Base-by-base conservation (phyloP, 306 rosid species). In the Lagenaria siceraria region DNA sequence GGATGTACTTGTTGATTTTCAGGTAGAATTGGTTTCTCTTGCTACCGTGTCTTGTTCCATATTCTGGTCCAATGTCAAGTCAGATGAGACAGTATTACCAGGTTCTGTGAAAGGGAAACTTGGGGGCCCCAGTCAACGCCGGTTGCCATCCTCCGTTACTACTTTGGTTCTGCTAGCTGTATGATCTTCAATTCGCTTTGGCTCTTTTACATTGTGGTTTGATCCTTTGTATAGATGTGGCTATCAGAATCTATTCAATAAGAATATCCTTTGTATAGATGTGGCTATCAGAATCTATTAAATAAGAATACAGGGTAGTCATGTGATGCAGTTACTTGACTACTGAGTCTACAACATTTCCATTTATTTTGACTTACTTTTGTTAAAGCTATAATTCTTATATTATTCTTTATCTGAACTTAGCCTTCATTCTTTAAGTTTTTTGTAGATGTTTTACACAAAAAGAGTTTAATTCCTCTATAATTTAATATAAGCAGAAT, bases 81-180 rank as follows among this genome's bases (percentile, higher is more conserved):
- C 14, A 66, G 92, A 85, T 52, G 93, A 84, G 63, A 62, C 81
- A 51, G 42, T 74, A 74, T 87, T 94, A 31, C 97, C 98, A 59
- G 83, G 95, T 83, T 84, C 95, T 29, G 97, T 94, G 53, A 94
- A 80, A 82, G 98, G 98, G 78, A 94, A 86, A 77, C 98, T 94
- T 65, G 98, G 98, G 82, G 98, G 98, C 64, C 98, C 96, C 38
- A 92, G 98, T 84, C 98, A 91, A 82, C 91, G 98, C 56, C 89
- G 98, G 79, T 80, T 94, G 80, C 83, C 96, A 78, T 83, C 88
- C 79, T 86, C 89, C 61, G 84, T 86, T 83, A 81, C 97, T 54
- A 79, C 93, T 42, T 78, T 82, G 40, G 98, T 90, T 66, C 77
- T 94, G 83, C 91, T 86, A 81, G 95, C 95, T 52, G 98, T 90